Evolutionary conservation across 768 basidiomycete species (phyloP).

Genomic region (Pulveroboletus sp.): DNA sequence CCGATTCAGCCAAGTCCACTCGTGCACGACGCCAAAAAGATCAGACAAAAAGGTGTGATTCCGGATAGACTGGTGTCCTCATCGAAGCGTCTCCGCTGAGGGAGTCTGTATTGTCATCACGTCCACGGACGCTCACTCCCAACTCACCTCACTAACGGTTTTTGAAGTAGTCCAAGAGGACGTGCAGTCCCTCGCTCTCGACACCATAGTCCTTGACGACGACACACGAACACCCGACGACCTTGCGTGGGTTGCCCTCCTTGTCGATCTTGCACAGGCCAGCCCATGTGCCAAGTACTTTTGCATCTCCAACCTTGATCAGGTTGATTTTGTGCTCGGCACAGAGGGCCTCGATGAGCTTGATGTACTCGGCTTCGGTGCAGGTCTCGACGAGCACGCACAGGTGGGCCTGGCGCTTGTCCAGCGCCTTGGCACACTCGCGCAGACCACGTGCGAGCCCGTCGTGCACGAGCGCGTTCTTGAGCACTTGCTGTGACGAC

Average conservation of each 20-base stretch:
- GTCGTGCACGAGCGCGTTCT: slow-evolving; percentile 97
- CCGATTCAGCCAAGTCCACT: slow-evolving; percentile 12
- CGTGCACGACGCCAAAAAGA: slow-evolving; percentile 5
- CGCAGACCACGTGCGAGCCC: slow-evolving; percentile 97
- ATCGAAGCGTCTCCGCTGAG: slow-evolving; percentile 74
- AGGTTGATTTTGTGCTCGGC: slow-evolving; percentile 99
- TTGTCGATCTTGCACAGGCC: slow-evolving; percentile 99
- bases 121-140: slow-evolving; percentile 2
- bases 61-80: slow-evolving; percentile 47
- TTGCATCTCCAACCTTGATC: slow-evolving; percentile 98
- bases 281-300: slow-evolving; percentile 97
- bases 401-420: slow-evolving; percentile 97
- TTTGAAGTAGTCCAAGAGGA: slow-evolving; percentile 95
- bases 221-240: slow-evolving; percentile 90
- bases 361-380: slow-evolving; percentile 99
- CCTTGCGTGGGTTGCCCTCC: slow-evolving; percentile 96
- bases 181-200: slow-evolving; percentile 92
- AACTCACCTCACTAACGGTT: slow-evolving; percentile 58
- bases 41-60: slow-evolving; percentile 53
- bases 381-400: slow-evolving; percentile 99
- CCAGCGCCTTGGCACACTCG: slow-evolving; percentile 95
- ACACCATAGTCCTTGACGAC: slow-evolving; percentile 97
- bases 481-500: slow-evolving; percentile 82
- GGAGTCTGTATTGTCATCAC: slow-evolving; percentile 91
- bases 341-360: slow-evolving; percentile 99